phyloP scores from a whole-genome alignment of 1,284 basidiomycete genomes.

The Coniferiporia weirii region DNA sequence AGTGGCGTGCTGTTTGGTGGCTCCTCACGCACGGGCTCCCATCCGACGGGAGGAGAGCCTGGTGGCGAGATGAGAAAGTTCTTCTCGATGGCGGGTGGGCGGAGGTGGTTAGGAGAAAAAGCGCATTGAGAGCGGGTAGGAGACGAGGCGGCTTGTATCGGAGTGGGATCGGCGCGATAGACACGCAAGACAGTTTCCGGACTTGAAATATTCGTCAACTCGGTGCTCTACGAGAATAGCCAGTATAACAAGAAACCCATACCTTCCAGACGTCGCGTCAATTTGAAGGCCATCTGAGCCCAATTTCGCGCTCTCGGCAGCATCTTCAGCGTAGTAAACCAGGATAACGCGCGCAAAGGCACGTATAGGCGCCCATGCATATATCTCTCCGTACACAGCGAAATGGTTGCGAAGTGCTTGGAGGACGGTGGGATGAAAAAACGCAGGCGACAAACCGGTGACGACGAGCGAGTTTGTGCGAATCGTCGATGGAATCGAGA shows the following conservation, averaged over 20 bases:
- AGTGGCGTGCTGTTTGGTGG: slow-evolving; percentile 85
- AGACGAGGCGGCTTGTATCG: slow-evolving; percentile 35
- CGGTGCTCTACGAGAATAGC: slow-evolving; percentile 8
- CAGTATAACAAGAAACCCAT: slow-evolving; percentile 24
- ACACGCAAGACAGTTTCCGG: slow-evolving; percentile 62
- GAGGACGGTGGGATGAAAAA: slow-evolving; percentile 67
- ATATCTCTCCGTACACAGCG: slow-evolving; percentile 65
- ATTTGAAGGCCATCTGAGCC: slow-evolving; percentile 58
- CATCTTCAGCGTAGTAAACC: slow-evolving; percentile 63
- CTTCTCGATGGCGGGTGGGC: slow-evolving; percentile 76
- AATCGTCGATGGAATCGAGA: slow-evolving; percentile 10
- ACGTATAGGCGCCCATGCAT: slow-evolving; percentile 83
- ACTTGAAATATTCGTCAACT: slow-evolving; percentile 28
- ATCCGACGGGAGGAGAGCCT: slow-evolving; percentile 95
- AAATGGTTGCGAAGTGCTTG: slow-evolving; percentile 68
- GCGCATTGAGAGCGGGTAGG: slow-evolving; percentile 35
- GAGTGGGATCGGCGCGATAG: slow-evolving; percentile 74
- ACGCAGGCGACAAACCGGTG: slow-evolving; percentile 54
- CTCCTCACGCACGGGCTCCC: slow-evolving; percentile 90
- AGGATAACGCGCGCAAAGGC: slow-evolving; percentile 77
- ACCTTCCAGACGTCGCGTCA: slow-evolving; percentile 48
- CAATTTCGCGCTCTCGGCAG: slow-evolving; percentile 61
- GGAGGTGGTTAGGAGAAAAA: slow-evolving; percentile 45
- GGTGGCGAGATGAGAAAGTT: slow-evolving; percentile 98
- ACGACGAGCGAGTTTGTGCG: slow-evolving; percentile 68